A percentile compares a stretch with the other conserved stretches of the same genome.
These are phyloP conservation scores for Coemansia pectinata DNA, from an alignment of 192 early-diverging fungal species.

Conservation along the genomic window DNA sequence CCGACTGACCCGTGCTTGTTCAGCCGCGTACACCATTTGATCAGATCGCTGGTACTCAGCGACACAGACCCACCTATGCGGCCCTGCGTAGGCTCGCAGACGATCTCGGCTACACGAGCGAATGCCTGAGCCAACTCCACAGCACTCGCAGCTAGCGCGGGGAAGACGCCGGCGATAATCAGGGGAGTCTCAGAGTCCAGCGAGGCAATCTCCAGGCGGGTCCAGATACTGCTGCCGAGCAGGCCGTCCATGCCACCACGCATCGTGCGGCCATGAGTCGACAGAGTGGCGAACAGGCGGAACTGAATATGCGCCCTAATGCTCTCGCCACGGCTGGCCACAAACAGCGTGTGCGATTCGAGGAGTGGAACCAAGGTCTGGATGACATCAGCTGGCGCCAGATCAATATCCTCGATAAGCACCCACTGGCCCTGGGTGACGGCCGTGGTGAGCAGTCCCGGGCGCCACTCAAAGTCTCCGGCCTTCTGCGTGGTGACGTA, in stretches of 20 bases:
- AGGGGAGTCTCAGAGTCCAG: conserved; percentile 45
- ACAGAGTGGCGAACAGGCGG: conserved; percentile 88
- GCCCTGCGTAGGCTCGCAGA: conserved; percentile 40
- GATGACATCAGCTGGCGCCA: conserved; percentile 92
- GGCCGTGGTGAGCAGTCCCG: conserved; percentile 89
- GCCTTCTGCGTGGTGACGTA: conserved; percentile 91
- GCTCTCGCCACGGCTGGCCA: conserved; percentile 85
- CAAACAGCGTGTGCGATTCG: conserved; percentile 86
- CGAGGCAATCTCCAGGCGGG: conserved; percentile 66
- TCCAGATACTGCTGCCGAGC: conserved; percentile 75
- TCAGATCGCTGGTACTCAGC: conserved; percentile 82
- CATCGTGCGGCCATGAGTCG: conserved; percentile 51
- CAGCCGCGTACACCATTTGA: conserved; percentile 89
- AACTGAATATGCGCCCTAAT: conserved; percentile 83
- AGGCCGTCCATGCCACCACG: conserved; percentile 48
- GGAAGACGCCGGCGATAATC: conserved; percentile 38
- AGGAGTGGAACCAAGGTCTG: conserved; percentile 89
- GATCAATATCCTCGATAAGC: conserved; percentile 95
- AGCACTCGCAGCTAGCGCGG: conserved; percentile 54
- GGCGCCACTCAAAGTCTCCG: conserved; percentile 93
- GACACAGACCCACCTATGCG: conserved; percentile 43
- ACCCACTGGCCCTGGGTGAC: conserved; percentile 92
- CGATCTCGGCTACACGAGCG: conserved; percentile 48
- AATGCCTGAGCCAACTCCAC: conserved; percentile 60
- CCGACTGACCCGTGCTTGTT: conserved; percentile 22